These are phyloP conservation scores for Arabidopsis suecica DNA, from an alignment of 345 rosid genomes.

Conservation along the genomic window DNA sequence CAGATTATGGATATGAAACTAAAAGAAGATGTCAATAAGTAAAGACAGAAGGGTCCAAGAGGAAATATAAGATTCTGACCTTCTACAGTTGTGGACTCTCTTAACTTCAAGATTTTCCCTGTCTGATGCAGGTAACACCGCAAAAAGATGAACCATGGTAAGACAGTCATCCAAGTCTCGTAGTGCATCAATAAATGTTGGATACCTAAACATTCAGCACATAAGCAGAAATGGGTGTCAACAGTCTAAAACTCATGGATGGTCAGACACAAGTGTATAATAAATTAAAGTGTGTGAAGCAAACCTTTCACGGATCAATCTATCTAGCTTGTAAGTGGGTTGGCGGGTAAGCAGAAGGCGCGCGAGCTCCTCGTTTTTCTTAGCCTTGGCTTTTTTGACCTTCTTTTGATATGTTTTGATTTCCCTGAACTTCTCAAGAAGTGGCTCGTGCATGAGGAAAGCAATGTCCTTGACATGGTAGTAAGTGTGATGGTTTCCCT, in stretches of 20 bases:
- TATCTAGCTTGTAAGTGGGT: constrained; percentile 72
- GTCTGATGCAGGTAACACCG: constrained; percentile 82
- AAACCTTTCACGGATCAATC: constrained; percentile 84
- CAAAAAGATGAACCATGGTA: constrained; percentile 92
- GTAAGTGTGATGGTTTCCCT: constrained; percentile 92
- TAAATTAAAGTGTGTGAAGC: background rate
- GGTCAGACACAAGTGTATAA: background rate
- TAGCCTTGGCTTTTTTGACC: constrained; percentile 78
- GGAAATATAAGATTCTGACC: constrained; percentile 48
- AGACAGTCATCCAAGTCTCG: constrained; percentile 98
- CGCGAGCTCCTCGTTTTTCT: constrained; percentile 79
- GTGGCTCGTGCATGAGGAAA: constrained; percentile 82
- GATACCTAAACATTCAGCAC: constrained; percentile 63
- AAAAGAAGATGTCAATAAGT: background rate
- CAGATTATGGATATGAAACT: background rate
- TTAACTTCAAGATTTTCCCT: constrained; percentile 78
- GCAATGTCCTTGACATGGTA: constrained; percentile 90
- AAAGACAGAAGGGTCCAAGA: constrained; percentile 1
- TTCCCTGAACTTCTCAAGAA: constrained; percentile 88
- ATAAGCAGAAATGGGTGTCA: constrained; percentile 20
- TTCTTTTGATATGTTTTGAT: constrained; percentile 74
- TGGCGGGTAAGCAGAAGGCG: constrained; percentile 64
- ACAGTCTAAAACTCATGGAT: background rate
- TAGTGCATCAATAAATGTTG: constrained; percentile 81
- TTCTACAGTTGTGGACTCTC: constrained; percentile 82